Percentiles rank a stretch among this genome's conserved stretches.
Evolutionary conservation across 2,329 filamentous ascomycete species (phyloP).

Genomic region (Colletotrichum sp.): DNA sequence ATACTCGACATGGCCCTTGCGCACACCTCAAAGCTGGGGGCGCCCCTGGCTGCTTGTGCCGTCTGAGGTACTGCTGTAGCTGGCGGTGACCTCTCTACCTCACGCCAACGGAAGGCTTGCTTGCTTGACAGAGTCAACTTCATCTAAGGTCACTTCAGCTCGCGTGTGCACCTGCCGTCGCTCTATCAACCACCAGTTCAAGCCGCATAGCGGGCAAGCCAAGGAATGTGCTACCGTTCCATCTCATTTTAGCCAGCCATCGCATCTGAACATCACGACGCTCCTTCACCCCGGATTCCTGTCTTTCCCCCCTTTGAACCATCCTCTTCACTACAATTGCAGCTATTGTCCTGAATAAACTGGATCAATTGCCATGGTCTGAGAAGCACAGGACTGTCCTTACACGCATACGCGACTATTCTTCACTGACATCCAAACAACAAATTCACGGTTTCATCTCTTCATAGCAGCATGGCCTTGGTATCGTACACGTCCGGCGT

Average conservation of each 20-base stretch:
- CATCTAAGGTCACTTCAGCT: not conserved
- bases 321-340: not conserved
- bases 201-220: not conserved
- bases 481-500: constrained; percentile 7
- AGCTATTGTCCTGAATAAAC: not conserved
- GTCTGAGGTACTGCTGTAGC: not conserved
- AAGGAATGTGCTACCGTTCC: constrained; percentile 1
- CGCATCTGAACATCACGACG: not conserved
- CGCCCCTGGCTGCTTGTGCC: not conserved
- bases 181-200: not conserved
- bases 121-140: not conserved
- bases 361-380: not conserved
- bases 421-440: not conserved
- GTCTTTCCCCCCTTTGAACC: not conserved
- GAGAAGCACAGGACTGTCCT: not conserved
- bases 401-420: not conserved
- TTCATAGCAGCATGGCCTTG: constrained; percentile 1
- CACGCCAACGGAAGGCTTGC: not conserved
- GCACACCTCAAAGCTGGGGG: not conserved
- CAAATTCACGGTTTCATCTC: not conserved
- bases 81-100: not conserved
- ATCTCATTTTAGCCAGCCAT: not conserved
- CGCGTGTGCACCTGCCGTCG: not conserved
- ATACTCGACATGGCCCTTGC: not conserved
- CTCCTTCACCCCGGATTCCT: not conserved